Evolutionary conservation across 495 filamentous ascomycete species (phyloP).

Genomic region (Umbilicaria muhlenbergii): DNA sequence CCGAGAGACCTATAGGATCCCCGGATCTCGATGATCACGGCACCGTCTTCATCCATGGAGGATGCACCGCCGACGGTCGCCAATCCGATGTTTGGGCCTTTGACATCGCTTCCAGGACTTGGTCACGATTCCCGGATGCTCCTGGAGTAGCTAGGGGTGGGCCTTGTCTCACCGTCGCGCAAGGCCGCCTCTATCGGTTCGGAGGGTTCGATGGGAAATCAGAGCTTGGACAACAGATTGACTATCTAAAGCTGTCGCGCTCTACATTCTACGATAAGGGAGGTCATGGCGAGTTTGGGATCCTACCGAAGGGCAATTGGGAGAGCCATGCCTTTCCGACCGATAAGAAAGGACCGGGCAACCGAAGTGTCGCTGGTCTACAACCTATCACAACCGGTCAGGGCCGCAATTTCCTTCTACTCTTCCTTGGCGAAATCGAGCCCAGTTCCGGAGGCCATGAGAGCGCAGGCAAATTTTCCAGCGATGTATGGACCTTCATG

Average conservation of each 20-base stretch:
- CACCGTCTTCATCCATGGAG: constrained; percentile 54
- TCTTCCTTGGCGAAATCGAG: constrained; percentile 52
- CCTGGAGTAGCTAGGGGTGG: constrained; percentile 47
- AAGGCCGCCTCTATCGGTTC: constrained; percentile 49
- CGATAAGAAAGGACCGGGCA: constrained; percentile 12
- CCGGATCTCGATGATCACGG: constrained; percentile 26
- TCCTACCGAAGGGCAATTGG: constrained; percentile 9
- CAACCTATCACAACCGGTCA: constrained; percentile 30
- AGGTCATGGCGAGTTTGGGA: constrained; percentile 9
- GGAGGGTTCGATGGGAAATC: constrained; percentile 53
- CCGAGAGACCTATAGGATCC: constrained; percentile 1
- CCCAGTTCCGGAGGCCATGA: constrained; percentile 45
- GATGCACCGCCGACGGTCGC: constrained; percentile 41
- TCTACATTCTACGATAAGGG: constrained; percentile 13
- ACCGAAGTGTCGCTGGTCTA: constrained; percentile 31
- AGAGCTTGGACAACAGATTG: constrained; percentile 50
- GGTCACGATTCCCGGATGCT: constrained; percentile 45
- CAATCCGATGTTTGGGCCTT: constrained; percentile 60
- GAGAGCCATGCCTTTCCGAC: constrained; percentile 1
- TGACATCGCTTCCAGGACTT: constrained; percentile 36
- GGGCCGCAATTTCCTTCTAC: constrained; percentile 43
- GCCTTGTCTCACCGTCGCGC: constrained; percentile 39
- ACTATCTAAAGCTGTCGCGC: constrained; percentile 18
- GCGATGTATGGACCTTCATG: constrained; percentile 63
- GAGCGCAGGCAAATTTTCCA: constrained; percentile 51